Percentiles rank a stretch among this genome's conserved stretches.
Evolutionary conservation across 2,329 filamentous ascomycete species (phyloP).

Genomic region (Didymella segeticola): DNA sequence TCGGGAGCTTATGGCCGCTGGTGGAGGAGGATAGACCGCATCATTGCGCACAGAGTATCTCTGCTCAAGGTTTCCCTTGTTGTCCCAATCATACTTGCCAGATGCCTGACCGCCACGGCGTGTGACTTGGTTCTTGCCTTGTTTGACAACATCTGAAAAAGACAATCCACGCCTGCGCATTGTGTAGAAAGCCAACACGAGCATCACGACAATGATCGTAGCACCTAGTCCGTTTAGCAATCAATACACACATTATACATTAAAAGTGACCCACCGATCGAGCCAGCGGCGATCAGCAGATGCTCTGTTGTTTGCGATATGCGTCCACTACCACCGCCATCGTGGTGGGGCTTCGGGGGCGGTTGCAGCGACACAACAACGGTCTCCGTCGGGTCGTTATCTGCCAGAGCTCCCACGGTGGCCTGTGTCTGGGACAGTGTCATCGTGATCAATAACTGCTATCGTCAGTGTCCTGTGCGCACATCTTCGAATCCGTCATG

Average conservation of each 20-base stretch:
- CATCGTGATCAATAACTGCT: conserved; percentile 34
- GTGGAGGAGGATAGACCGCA: conserved; percentile 35
- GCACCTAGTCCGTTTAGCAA: conserved; percentile 39
- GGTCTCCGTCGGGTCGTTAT: conserved; percentile 35
- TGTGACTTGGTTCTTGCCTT: conserved; percentile 31
- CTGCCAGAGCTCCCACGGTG: conserved; percentile 28
- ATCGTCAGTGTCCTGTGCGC: conserved; percentile 23
- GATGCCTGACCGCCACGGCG: conserved; percentile 32
- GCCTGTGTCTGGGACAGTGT: conserved; percentile 22
- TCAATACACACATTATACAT: conserved; percentile 19
- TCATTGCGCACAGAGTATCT: conserved; percentile 36
- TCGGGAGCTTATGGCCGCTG: conserved; percentile 28
- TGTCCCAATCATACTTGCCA: conserved; percentile 34
- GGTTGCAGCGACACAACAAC: conserved; percentile 34
- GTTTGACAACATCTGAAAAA: conserved; percentile 37
- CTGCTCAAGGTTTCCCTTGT: conserved; percentile 31
- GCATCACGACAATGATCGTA: conserved; percentile 48
- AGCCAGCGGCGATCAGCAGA: conserved; percentile 50
- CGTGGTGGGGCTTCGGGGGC: conserved; percentile 20
- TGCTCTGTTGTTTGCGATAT: conserved; percentile 49
- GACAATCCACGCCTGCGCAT: conserved; percentile 49
- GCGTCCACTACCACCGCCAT: conserved; percentile 26
- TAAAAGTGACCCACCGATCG: conserved; percentile 40
- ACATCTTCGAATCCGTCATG: neutral
- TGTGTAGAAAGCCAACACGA: conserved; percentile 45